Evolutionary conservation across 2,329 filamentous ascomycete genomes (phyloP), one percentile per base, ranked within the genome.

Genomic region (Fusarium sp.): DNA sequence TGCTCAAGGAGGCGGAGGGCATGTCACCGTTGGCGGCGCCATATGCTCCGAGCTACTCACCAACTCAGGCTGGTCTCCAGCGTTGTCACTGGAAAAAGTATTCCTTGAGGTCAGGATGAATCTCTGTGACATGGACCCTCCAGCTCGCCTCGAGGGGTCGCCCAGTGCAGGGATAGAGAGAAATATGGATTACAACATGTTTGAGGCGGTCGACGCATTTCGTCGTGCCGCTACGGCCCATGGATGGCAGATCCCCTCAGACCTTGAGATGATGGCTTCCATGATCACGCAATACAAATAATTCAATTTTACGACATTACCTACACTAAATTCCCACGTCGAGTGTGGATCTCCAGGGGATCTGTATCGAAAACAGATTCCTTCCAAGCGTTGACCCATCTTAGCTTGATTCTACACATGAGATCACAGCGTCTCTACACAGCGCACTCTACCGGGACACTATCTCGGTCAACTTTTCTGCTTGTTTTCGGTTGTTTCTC

Each of bases 1-100:
- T 74, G 76, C 82, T 26, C 72, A 83, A 6, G 93, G 94, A 6
- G 95, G 94, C 20, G 95, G 95, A 24, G 94, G 94, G 1, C 93
- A 97, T 77, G 91, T 98, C 63, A 97, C 95, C 0, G 82, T 85
- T 2, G 95, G 95, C 24, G 95, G 95, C 2, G 92, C 94, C 2
- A 88, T 98, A 81, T 90, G 88, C 78, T 95, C 97, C 89, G 91
- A 96, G 78, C 84, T 96, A 6, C 84, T 97, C 66, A 97, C 94
- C 2, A 94, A 91, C 77, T 88, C 88, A 8, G 95, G 94, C 26
- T 98, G 95, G 95, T 89, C 86, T 22, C 89, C 92, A 0, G 90
- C 87, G 2, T 88, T 86, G 51, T 89, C 87, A 18, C 90, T 97
- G 69, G 94, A 97, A 76, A 91, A 89, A 52, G 90, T 97, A 5